Conservation (phyloP, 192 early-diverging fungal genomes). For the Coemansia sp. region DNA sequence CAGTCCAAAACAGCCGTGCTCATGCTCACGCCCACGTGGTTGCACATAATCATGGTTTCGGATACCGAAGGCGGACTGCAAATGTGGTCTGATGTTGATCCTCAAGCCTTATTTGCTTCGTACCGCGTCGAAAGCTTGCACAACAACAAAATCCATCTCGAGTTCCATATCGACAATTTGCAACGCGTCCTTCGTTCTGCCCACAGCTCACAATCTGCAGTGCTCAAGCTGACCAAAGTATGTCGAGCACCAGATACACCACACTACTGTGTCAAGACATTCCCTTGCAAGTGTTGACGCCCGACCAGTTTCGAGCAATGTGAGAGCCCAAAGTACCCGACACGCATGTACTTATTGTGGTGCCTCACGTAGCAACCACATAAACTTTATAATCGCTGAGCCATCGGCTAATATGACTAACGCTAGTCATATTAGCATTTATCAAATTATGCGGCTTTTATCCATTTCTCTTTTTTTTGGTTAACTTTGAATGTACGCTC, state of each 20-base stretch:
- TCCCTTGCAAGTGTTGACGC: conserved; percentile 57
- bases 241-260: conserved; percentile 28
- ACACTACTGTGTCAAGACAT: conserved; percentile 60
- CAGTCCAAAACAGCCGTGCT: conserved; percentile 67
- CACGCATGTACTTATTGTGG: conserved; percentile 71
- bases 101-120: conserved; percentile 64
- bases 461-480: too few relatives aligned
- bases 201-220: conserved; percentile 56
- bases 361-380: conserved; percentile 48
- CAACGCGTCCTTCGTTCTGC: conserved; percentile 63
- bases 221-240: conserved; percentile 67
- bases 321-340: conserved; percentile 60
- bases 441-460: too few relatives aligned
- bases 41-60: conserved; percentile 66
- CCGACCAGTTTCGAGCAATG: conserved; percentile 58
- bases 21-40: conserved; percentile 61
- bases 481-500: too few relatives aligned
- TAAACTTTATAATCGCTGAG: too few relatives aligned
- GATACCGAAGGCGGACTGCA: conserved; percentile 66
- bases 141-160: conserved; percentile 72
- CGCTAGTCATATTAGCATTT: too few relatives aligned
- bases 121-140: conserved; percentile 65
- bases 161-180: conserved; percentile 66
- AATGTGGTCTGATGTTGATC: conserved; percentile 63
- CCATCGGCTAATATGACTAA: too few relatives aligned